A percentile compares a stretch with the other conserved stretches of the same genome.
Evolutionary conservation across 2,329 filamentous ascomycete species (phyloP).

Genomic region (Sclerotinia subarctica): DNA sequence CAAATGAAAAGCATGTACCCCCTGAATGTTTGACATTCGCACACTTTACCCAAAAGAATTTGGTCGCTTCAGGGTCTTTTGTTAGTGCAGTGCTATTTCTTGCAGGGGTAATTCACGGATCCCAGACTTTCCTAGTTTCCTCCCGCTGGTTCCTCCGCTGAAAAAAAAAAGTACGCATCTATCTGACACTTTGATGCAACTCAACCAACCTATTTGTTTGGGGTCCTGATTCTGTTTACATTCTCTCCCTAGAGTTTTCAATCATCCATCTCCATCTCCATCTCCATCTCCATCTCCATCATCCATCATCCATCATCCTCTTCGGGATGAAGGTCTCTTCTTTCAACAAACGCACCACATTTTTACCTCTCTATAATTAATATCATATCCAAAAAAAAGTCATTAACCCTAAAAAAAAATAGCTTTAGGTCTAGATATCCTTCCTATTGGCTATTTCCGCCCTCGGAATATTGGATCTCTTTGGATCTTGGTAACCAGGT

Average conservation of each 20-base stretch:
- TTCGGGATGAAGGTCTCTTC: background rate
- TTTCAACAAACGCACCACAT: background rate
- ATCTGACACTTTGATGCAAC: background rate
- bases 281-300: too few species aligned
- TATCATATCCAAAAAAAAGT: background rate
- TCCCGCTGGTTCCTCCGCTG: constrained; percentile 7
- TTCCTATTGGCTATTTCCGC: background rate
- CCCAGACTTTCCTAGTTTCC: background rate
- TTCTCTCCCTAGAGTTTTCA: background rate
- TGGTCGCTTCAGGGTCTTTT: background rate
- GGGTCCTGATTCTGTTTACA: background rate
- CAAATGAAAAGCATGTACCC: constrained; percentile 7
- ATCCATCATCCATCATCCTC: background rate
- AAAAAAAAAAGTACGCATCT: background rate
- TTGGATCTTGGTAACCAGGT: constrained; percentile 11
- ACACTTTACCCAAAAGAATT: background rate
- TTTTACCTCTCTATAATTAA: constrained; percentile 1
- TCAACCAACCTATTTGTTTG: background rate
- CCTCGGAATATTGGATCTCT: background rate
- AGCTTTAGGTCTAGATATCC: background rate
- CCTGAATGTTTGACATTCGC: constrained; percentile 18
- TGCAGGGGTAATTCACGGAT: background rate
- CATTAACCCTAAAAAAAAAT: background rate
- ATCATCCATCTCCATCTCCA: too few species aligned
- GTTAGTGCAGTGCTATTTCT: too few species aligned